These are phyloP conservation scores for Aspergillus sp. DNA, from an alignment of 2,329 filamentous ascomycete genomes.

Conservation along the genomic window DNA sequence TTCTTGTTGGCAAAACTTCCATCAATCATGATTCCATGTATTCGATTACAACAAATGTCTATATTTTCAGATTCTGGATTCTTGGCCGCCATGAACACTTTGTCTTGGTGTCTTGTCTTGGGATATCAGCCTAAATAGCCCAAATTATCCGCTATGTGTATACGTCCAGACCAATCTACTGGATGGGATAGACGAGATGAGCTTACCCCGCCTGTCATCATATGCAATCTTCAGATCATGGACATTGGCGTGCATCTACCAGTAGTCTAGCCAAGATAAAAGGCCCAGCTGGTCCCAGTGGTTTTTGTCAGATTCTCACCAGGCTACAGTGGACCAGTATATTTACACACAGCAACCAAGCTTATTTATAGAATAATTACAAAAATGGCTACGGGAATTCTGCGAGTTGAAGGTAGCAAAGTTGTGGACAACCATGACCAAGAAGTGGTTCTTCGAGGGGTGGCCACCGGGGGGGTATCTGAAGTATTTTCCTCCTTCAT, in stretches of 20 bases:
- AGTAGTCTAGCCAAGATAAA: no score
- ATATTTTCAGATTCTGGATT: no score
- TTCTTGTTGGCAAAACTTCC: no score
- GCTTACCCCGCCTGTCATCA: background rate
- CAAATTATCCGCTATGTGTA: background rate
- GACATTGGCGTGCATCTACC: background rate
- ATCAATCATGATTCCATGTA: no score
- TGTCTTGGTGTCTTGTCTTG: background rate
- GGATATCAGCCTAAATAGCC: background rate
- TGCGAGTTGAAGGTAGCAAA: constrained; percentile 38
- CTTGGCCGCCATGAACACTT: no score
- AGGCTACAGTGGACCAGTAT: no score
- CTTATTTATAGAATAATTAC: background rate
- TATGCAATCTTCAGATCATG: background rate
- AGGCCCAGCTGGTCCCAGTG: no score
- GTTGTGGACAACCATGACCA: constrained; percentile 45
- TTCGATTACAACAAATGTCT: no score
- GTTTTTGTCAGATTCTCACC: no score
- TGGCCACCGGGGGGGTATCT: constrained; percentile 43
- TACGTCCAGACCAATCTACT: background rate
- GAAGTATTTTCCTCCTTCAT: constrained; percentile 29
- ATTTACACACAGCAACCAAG: background rate
- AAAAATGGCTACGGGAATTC: constrained; percentile 30
- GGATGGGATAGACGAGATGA: no score
- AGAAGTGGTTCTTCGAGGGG: constrained; percentile 45